Conservation (phyloP, 179 eudicot species). For the Silene vulgaris region DNA sequence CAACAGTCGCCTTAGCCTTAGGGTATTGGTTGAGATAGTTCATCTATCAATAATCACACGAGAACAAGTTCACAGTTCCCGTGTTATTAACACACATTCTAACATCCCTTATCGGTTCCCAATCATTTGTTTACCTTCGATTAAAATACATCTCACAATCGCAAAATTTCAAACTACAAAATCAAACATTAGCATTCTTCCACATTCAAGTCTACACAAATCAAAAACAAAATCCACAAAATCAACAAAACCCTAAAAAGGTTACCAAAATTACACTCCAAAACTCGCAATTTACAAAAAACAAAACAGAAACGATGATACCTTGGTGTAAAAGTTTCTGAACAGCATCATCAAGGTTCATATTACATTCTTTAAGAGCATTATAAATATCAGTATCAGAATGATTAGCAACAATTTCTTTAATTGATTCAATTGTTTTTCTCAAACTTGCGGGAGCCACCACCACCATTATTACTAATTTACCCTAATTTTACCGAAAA, state of each 20-base stretch:
- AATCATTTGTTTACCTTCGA: too few relatives aligned
- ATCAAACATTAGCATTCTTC: neutral
- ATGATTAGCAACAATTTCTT: constrained; percentile 58
- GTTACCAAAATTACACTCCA: neutral
- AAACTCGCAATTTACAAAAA: neutral
- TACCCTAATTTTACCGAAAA: constrained; percentile 18
- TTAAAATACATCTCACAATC: neutral
- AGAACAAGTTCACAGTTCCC: neutral
- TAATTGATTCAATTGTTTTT: constrained; percentile 53
- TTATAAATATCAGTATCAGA: constrained; percentile 70
- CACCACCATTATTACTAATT: constrained; percentile 33
- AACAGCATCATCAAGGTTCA: constrained; percentile 72
- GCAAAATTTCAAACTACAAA: neutral
- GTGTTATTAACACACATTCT: neutral
- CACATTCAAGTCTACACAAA: neutral
- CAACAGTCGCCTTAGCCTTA: too few relatives aligned
- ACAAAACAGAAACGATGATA: constrained; percentile 9
- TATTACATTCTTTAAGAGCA: constrained; percentile 59
- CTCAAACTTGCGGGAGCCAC: constrained; percentile 37
- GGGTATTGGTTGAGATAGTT: too few relatives aligned
- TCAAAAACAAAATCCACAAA: neutral
- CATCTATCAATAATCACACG: neutral
- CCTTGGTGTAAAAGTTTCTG: constrained; percentile 76
- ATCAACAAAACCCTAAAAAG: neutral
- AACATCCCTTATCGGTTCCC: neutral